These are phyloP conservation scores for Cercospora sp. DNA, from an alignment of 2,329 filamentous ascomycete genomes.

Conservation along the genomic window DNA sequence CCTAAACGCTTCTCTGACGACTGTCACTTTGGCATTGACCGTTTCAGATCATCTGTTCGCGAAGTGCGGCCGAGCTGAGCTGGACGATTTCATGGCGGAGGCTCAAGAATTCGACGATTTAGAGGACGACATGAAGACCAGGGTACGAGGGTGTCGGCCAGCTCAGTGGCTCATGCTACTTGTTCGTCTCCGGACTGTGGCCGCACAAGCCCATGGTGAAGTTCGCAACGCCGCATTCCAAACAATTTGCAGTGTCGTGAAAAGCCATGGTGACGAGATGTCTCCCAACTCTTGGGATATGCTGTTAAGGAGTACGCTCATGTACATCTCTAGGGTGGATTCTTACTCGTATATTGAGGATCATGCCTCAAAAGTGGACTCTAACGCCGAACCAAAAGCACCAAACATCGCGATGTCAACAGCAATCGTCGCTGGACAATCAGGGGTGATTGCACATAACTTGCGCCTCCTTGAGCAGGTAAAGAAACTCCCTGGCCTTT, in stretches of 20 bases:
- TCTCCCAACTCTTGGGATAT: constrained; percentile 78
- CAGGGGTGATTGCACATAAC: constrained; percentile 72
- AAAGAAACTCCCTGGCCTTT: constrained; percentile 67
- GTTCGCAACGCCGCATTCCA: constrained; percentile 86
- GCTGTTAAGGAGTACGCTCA: constrained; percentile 77
- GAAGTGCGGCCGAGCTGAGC: constrained; percentile 44
- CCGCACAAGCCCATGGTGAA: constrained; percentile 70
- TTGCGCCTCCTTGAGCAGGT: constrained; percentile 69
- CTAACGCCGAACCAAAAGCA: not conserved
- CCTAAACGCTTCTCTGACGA: constrained; percentile 93
- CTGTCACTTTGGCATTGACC: constrained; percentile 94
- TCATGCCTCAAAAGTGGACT: constrained; percentile 1
- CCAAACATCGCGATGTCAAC: constrained; percentile 62
- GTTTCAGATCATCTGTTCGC: constrained; percentile 79
- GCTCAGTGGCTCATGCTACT: constrained; percentile 78
- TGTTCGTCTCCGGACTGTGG: constrained; percentile 68
- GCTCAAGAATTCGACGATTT: constrained; percentile 29
- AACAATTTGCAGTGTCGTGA: constrained; percentile 85
- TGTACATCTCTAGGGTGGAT: constrained; percentile 65
- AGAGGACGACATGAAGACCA: constrained; percentile 24
- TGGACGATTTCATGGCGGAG: constrained; percentile 33
- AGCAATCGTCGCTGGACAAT: constrained; percentile 70
- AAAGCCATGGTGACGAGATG: constrained; percentile 82
- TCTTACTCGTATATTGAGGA: constrained; percentile 22
- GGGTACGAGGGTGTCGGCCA: constrained; percentile 37